Base-by-base conservation (phyloP, 805 yeast species). In the Myxozyma kluyveri region DNA sequence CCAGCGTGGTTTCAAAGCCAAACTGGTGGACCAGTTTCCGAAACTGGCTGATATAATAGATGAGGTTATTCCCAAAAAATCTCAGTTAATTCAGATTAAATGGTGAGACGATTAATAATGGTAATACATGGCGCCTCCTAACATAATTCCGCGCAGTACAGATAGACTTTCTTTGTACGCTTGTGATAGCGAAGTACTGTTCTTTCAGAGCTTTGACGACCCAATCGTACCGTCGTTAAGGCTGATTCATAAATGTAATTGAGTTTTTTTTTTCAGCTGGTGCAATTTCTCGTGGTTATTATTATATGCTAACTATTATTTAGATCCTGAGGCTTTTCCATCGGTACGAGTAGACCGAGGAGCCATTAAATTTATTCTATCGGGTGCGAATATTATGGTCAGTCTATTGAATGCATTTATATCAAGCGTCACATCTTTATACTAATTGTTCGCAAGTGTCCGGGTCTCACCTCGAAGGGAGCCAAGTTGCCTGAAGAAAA, bases 351-450 rank as follows among this genome's bases (percentile, higher is more conserved):
- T 91, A 10, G 98, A 90, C 65, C 78, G 96, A 67, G 98, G 98
- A 52, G 98, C 98, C 46, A 90, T 90, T 67, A 90, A 90, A 69
- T 90, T 90, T 65, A 93, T 90, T 23, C 72, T 90, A n/a, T 84
- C 95, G 3, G 98, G 97, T 50, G 96, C 97, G 26, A 90, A 90
- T 65, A 86, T 90, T 64, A 90, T 90, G 98, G 90, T 96, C 41
- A 18, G 54, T 10, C 10, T 17, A 17, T 21, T 14, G 18, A 12
- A 29, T 10, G 6, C 14, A 41, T 47, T 17, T 27, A 36, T 42
- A 31, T 35, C 18, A n/a, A n/a, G n/a, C 33, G 14, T 38, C 23
- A 9, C 23, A 17, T 22, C 36, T n/a, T 23, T 18, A 6, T 23
- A 21, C 42, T 38, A 39, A 23, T 10, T 12, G 14, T n/a, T 2